Percentiles rank a stretch among this genome's conserved stretches.
These are phyloP conservation scores for Mytilinidion resinicola DNA, from an alignment of 495 filamentous ascomycete genomes.

Conservation along the genomic window DNA sequence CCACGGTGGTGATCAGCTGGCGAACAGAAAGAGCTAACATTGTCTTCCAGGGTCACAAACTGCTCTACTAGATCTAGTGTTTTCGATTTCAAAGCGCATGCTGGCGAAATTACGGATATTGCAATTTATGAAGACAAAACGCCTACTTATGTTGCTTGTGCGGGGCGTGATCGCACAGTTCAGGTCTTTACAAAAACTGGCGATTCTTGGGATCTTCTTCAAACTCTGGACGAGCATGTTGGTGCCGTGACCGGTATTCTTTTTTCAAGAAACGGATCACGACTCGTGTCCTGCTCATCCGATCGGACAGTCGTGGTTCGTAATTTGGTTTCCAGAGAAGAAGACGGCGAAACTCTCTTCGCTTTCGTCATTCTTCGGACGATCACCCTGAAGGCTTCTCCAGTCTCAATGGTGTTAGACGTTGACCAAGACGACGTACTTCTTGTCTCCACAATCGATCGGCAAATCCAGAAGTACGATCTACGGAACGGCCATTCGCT, in stretches of 20 bases:
- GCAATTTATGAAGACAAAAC: constrained; percentile 53
- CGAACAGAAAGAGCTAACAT: background rate
- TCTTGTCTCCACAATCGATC: constrained; percentile 74
- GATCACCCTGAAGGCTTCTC: constrained; percentile 77
- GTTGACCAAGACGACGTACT: constrained; percentile 52
- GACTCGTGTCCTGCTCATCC: constrained; percentile 75
- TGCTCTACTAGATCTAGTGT: constrained; percentile 41
- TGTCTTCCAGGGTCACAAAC: constrained; percentile 41
- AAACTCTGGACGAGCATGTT: constrained; percentile 74
- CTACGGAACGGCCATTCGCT: constrained; percentile 62
- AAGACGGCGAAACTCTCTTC: constrained; percentile 56
- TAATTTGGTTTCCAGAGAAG: constrained; percentile 63
- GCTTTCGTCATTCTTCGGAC: constrained; percentile 70
- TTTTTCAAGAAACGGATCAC: constrained; percentile 58
- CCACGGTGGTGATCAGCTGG: constrained; percentile 8
- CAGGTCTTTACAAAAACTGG: constrained; percentile 69
- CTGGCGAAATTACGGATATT: constrained; percentile 78
- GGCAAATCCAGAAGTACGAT: constrained; percentile 71
- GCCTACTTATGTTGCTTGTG: constrained; percentile 62
- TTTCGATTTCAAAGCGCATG: constrained; percentile 73
- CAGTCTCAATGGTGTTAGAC: constrained; percentile 68
- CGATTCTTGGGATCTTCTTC: constrained; percentile 53
- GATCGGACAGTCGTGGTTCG: constrained; percentile 80
- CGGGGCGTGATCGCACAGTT: constrained; percentile 80
- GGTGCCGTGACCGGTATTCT: constrained; percentile 59